Conservation (phyloP, 768 basidiomycete genomes). For the Lentinula boryana region DNA sequence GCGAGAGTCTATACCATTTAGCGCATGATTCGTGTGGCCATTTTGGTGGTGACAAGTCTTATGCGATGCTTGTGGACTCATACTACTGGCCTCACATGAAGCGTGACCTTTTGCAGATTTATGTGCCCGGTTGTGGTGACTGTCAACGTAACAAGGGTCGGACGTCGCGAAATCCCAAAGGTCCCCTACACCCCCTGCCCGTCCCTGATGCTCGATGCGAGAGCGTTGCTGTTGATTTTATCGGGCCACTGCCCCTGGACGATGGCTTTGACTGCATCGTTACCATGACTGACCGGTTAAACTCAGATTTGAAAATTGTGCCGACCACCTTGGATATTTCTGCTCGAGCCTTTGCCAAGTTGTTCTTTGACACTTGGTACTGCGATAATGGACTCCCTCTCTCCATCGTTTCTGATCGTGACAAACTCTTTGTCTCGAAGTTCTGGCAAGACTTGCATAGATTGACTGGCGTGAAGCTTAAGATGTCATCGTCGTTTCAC, state of each 20-base stretch:
- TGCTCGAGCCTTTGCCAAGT: too few relatives aligned
- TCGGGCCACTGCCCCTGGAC: conserved; percentile 18
- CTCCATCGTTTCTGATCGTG: too few relatives aligned
- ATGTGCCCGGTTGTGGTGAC: conserved; percentile 14
- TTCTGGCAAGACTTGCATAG: too few relatives aligned
- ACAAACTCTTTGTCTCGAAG: too few relatives aligned
- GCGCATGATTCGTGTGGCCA: conserved; percentile 11
- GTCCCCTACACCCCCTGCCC: conserved; percentile 15
- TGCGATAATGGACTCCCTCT: too few relatives aligned
- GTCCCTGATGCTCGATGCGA: conserved; percentile 10
- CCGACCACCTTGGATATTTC: conserved; percentile 4
- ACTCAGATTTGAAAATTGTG: conserved; percentile 13
- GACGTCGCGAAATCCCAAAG: conserved; percentile 8
- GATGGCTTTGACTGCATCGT: conserved; percentile 15
- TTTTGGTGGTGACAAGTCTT: conserved; percentile 14
- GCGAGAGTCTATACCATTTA: conserved; percentile 9
- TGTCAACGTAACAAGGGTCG: conserved; percentile 24
- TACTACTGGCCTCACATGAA: conserved; percentile 18
- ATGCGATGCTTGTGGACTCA: conserved; percentile 5
- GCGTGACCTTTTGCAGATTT: conserved; percentile 13
- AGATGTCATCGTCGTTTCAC: conserved; percentile 27
- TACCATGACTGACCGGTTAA: conserved; percentile 13
- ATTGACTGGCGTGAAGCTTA: background rate
- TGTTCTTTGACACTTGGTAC: too few relatives aligned
- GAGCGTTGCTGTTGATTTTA: conserved; percentile 17